Evolutionary conservation across 176 grass and related monocot species (phyloP), one percentile per base, ranked within the genome.

Genomic region (Aegilops speltoides): DNA sequence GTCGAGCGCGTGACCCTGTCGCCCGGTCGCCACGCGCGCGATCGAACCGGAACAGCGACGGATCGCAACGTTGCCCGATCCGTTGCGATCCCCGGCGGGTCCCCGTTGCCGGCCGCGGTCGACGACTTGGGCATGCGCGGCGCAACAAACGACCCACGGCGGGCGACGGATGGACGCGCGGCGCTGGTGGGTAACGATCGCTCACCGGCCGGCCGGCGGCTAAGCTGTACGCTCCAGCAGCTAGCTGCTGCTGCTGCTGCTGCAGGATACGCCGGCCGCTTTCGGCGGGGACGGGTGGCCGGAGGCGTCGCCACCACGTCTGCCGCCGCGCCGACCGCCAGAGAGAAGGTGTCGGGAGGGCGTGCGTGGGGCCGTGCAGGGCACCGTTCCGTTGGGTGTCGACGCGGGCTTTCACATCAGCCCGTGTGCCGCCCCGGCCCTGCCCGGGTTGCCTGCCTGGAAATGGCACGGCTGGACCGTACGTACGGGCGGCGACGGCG

Each of bases 331-430:
- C 48, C 78, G 56, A 87, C 77, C 54, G 54, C 28, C 13, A 8
- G 52, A 17, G 71, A 61, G 31, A 61, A 77, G 46, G 62, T 77
- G 79, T 34, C 63, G 48, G 50, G 45, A 57, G 80, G 50, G 71
- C 26, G 54, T 62, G 7, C 54, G 77, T 38, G n/a, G 23, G 41
- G 7, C 31, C 69, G 70, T 8, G 6, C 43, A 11, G 43, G 10
- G 43, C 43, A 12, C 43, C 43, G 43, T 45, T 45, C 43, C 43
- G 43, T 4, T 45, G 43, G 43, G 43, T 13, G 43, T 45, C 43
- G 43, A 45, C 43, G 43, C 43, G 43, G 43, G 43, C 43, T 45
- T 45, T 13, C 41, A 45, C 41, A 13, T 13, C 41, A 4, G 41
- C 1, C 43, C 43, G 43, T 45, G 43, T 45, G 43, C 11, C 1